Percentiles rank a stretch among this genome's conserved stretches.
phyloP scores from a whole-genome alignment of 1,284 basidiomycete genomes.

The Leccinum brunneo-olivaceum region DNA sequence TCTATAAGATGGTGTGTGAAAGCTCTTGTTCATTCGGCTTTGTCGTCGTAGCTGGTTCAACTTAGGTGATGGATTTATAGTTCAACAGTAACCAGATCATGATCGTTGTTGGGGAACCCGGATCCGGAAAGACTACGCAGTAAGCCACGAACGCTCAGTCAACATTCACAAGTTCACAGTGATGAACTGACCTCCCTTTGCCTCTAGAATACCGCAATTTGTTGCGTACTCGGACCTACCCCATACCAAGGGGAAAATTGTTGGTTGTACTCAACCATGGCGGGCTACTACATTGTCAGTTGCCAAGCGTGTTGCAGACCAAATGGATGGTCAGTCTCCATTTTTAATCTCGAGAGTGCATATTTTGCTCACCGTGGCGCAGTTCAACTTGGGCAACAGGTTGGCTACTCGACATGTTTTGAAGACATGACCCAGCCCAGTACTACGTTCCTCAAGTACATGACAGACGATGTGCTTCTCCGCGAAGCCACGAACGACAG shows the following conservation, averaged over 20 bases:
- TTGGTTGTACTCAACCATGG: slow-evolving; percentile 96
- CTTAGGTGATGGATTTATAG: slow-evolving; percentile 32
- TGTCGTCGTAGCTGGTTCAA: too few relatives aligned
- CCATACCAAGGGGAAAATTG: slow-evolving; percentile 81
- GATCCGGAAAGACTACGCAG: slow-evolving; percentile 98
- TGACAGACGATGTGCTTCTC: slow-evolving; percentile 98
- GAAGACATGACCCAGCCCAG: slow-evolving; percentile 94
- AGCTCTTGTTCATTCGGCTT: too few relatives aligned
- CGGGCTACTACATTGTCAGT: slow-evolving; percentile 98
- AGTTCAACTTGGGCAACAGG: slow-evolving; percentile 89
- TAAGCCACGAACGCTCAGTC: slow-evolving; percentile 35
- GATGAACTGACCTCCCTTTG: slow-evolving; percentile 23
- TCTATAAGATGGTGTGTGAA: slow-evolving; percentile 78
- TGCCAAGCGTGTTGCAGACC: slow-evolving; percentile 96
- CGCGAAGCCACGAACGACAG: slow-evolving; percentile 98
- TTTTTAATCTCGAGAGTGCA: background rate
- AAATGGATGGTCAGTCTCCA: slow-evolving; percentile 80
- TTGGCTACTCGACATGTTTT: slow-evolving; percentile 98
- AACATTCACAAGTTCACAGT: slow-evolving; percentile 19
- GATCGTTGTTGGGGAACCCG: slow-evolving; percentile 97
- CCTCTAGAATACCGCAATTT: slow-evolving; percentile 84
- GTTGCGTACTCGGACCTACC: slow-evolving; percentile 91
- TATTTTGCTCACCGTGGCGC: slow-evolving; percentile 1
- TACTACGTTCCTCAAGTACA: slow-evolving; percentile 93
- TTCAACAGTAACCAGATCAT: slow-evolving; percentile 87